A percentile compares a stretch with the other conserved stretches of the same genome.
Evolutionary conservation across 345 rosid genomes (phyloP).

Genomic region (Eucalyptus decipiens): DNA sequence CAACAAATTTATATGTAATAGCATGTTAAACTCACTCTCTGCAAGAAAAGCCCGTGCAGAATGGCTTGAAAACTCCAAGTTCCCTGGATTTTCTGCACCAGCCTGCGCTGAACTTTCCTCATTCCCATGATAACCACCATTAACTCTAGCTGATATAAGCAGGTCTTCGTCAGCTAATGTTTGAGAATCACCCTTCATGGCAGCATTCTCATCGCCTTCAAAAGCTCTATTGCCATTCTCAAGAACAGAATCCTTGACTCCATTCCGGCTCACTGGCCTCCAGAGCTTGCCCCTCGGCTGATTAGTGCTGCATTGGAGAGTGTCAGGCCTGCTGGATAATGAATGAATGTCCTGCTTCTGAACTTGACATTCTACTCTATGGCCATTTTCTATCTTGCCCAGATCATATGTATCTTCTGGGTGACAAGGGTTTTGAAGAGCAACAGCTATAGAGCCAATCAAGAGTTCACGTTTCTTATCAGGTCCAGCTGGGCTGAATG

Average conservation of each 20-base stretch:
- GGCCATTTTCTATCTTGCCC: conserved; percentile 15
- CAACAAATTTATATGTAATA: not conserved
- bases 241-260: conserved; percentile 3
- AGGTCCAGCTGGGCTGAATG: conserved; percentile 25
- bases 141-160: not conserved
- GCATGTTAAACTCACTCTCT: conserved; percentile 35
- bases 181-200: not conserved
- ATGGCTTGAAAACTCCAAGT: conserved; percentile 28
- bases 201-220: not conserved
- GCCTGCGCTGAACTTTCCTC: not conserved
- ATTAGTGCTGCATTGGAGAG: conserved; percentile 3
- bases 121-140: not conserved
- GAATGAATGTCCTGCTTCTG: conserved; percentile 30
- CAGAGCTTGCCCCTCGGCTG: conserved; percentile 20
- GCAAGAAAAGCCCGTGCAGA: conserved; percentile 75
- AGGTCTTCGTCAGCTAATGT: not conserved
- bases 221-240: conserved; percentile 7
- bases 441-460: conserved; percentile 76
- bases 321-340: conserved; percentile 10
- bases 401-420: conserved; percentile 13
- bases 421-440: conserved; percentile 29
- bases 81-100: conserved; percentile 7
- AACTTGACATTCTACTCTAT: conserved; percentile 20
- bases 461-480: conserved; percentile 45
- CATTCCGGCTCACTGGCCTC: conserved; percentile 38